Base-by-base conservation (phyloP, 768 basidiomycete species). In the Sporobolomyces pararoseus region DNA sequence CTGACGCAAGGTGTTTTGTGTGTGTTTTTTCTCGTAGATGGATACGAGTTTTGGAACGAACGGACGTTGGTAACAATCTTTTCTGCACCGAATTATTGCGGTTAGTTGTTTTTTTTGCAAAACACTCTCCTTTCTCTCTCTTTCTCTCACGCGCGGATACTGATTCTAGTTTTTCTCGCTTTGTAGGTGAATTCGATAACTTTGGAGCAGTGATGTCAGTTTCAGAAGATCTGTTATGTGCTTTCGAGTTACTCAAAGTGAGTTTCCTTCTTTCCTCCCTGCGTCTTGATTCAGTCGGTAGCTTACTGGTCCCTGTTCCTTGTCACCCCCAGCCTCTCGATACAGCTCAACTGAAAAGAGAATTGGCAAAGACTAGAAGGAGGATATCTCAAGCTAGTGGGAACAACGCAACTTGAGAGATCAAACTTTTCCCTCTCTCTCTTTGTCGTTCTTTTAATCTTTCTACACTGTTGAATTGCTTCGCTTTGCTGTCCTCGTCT, bases 11-110 rank as follows among this genome's bases (percentile, higher is more conserved):
- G n/a, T n/a, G n/a, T 9, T 42, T 42, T 42, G 10, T 42, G 39
- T 17, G 9, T 17, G 39, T 42, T 17, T 42, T 42, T 9, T 42
- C 9, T n/a, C 39, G 10, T 42, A 71, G 73, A 74, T 77, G 95
- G 95, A 12, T 97, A 98, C 78, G 96, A 99, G 82, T 99, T 99
- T 78, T 99, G 96, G 91, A 97, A 98, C 76, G 96, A 99, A 77
- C 86, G 96, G 75, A 97, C 96, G 55, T 81, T 99, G 75, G 96
- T 99, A 62, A 99, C 96, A 1, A 93, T 99, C 64, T 99, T 99
- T 81, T 95, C 92, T 76, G 96, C 96, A 55, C 96, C 96, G 27
- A 80, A 79, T 65, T 80, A 81, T 62, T 82, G 80, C 68, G 80
- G 80, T 46, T 78, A 78, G 70, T 95, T 42, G 94, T 50, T n/a